Evolutionary conservation across 129 eudicot genomes (phyloP).

Genomic region (Flaveria linearis): DNA sequence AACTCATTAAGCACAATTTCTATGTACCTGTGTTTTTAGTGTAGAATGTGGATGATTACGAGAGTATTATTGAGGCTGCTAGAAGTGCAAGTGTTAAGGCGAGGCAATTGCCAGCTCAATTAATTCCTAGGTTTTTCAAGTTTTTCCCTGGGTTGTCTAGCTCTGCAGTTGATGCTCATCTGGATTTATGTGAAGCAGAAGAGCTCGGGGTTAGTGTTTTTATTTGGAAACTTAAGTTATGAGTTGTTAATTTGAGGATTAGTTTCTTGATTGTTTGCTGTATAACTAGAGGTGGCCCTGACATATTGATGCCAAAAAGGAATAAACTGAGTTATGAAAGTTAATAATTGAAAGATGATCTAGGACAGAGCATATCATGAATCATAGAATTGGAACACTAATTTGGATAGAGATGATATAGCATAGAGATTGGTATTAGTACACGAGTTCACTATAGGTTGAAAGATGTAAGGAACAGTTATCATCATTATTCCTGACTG

Average conservation of each 20-base stretch:
- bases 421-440: not conserved
- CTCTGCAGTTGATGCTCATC: constrained; percentile 73
- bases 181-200: constrained; percentile 92
- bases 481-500: not conserved
- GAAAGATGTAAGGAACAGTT: not conserved
- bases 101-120: constrained; percentile 87
- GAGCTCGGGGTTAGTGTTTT: constrained; percentile 78
- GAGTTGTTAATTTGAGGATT: not conserved
- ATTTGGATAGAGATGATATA: not conserved
- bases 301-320: not conserved
- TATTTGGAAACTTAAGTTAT: not conserved
- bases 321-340: not conserved
- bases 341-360: no score
- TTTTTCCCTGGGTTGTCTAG: constrained; percentile 64
- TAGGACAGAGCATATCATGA: not conserved
- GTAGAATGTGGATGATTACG: constrained; percentile 75
- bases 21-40: no score
- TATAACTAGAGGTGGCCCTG: not conserved
- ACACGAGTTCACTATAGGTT: not conserved
- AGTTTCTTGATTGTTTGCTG: not conserved
- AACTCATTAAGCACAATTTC: no score
- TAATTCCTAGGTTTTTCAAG: constrained; percentile 86
- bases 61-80: constrained; percentile 72
- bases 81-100: constrained; percentile 68
- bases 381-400: not conserved